Evolutionary conservation across 2,329 filamentous ascomycete genomes (phyloP).

Genomic region (Aureobasidium zeae): DNA sequence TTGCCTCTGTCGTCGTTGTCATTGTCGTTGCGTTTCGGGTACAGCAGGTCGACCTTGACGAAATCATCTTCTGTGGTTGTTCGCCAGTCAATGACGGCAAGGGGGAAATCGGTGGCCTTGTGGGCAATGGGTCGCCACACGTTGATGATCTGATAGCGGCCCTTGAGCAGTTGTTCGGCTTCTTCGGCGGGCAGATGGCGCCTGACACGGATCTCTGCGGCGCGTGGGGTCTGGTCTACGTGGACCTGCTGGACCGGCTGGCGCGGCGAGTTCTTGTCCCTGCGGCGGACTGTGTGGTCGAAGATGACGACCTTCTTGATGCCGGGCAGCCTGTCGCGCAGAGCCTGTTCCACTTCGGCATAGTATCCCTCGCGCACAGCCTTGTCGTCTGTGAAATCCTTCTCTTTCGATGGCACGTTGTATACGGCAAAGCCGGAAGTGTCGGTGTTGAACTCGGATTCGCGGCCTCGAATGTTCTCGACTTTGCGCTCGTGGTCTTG

Average conservation of each 20-base stretch:
- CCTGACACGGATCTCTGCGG: constrained; percentile 52
- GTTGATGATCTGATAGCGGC: constrained; percentile 59
- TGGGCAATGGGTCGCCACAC: constrained; percentile 59
- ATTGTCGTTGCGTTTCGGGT: constrained; percentile 41
- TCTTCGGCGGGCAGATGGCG: constrained; percentile 50
- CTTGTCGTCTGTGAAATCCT: constrained; percentile 46
- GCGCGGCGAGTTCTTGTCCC: constrained; percentile 45
- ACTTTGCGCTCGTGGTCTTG: constrained; percentile 41
- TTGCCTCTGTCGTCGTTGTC: constrained; percentile 46
- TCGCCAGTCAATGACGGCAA: constrained; percentile 59
- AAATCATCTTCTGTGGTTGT: constrained; percentile 50
- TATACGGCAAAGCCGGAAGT: constrained; percentile 51
- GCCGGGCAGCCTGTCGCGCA: constrained; percentile 46
- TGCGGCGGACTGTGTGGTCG: constrained; percentile 59
- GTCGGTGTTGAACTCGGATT: constrained; percentile 46
- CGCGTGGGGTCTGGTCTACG: constrained; percentile 59
- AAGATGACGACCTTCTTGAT: constrained; percentile 58
- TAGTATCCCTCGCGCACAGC: constrained; percentile 52
- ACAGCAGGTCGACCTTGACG: constrained; percentile 52
- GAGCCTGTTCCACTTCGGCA: constrained; percentile 48
- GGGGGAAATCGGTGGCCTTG: constrained; percentile 56
- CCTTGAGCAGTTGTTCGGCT: constrained; percentile 47
- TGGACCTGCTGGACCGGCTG: constrained; percentile 62
- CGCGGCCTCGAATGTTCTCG: constrained; percentile 45
- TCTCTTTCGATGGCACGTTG: constrained; percentile 44